phyloP scores from a whole-genome alignment of 768 basidiomycete genomes.

The Rhodotorula kratochvilovae region DNA sequence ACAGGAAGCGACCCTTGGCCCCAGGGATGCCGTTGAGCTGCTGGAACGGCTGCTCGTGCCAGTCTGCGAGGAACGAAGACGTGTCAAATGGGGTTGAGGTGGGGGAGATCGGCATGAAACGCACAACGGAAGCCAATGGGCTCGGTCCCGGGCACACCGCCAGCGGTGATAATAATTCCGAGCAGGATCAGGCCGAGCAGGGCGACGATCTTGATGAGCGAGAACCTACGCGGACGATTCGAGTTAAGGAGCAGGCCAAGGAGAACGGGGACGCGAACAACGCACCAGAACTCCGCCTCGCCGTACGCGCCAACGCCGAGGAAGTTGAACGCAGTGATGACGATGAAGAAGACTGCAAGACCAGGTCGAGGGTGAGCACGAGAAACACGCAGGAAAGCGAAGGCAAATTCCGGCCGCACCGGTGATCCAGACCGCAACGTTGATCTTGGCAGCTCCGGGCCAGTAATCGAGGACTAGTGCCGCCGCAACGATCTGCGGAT shows the following conservation, averaged over 20 bases:
- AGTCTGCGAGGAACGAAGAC: background rate
- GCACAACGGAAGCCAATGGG: slow-evolving; percentile 46
- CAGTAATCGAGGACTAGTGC: slow-evolving; percentile 39
- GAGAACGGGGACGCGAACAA: background rate
- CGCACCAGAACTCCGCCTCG: slow-evolving; percentile 14
- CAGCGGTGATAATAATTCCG: slow-evolving; percentile 46
- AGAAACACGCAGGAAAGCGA: background rate
- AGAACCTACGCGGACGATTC: slow-evolving; percentile 37
- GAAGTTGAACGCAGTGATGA: slow-evolving; percentile 39
- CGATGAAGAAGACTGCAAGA: slow-evolving; percentile 20
- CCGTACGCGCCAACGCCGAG: slow-evolving; percentile 37
- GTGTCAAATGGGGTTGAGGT: background rate
- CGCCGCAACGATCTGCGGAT: slow-evolving; percentile 31
- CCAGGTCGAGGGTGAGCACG: background rate
- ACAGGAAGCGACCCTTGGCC: slow-evolving; percentile 59
- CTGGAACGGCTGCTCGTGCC: slow-evolving; percentile 26
- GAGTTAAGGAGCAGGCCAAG: background rate
- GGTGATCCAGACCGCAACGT: slow-evolving; percentile 37
- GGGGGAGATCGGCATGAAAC: slow-evolving; percentile 33
- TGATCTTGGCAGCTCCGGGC: slow-evolving; percentile 14
- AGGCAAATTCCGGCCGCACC: no score
- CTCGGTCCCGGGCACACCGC: slow-evolving; percentile 47
- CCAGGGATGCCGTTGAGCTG: slow-evolving; percentile 53
- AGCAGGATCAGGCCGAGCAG: slow-evolving; percentile 49
- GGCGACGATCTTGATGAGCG: slow-evolving; percentile 49